Base-by-base conservation (phyloP, 352 stramenopile species). In the Phytopythium cucurbitacearum region DNA sequence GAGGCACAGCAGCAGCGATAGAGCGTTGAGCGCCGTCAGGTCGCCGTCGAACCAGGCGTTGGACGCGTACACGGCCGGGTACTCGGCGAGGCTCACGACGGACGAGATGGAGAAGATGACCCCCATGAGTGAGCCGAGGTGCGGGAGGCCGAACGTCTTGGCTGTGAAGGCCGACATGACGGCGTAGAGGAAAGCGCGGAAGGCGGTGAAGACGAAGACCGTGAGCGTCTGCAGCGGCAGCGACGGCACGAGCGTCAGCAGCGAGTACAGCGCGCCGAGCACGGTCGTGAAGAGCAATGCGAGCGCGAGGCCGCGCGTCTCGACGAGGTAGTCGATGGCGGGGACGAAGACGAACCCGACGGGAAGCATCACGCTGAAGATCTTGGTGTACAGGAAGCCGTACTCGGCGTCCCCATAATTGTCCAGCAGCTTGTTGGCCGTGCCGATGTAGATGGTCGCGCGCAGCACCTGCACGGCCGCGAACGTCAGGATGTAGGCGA, bases 141-240 rank as follows among this genome's bases (percentile, higher is more conserved):
- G 93, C 51, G 81, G 84, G 39, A 94, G 73, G 5, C 85, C 85
- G 69, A 94, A 95, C 2, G 77, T 94, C 62, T 94, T 94, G 45
- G 83, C 84, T 0, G 80, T 88, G 63, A 94, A 95, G 2, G 84
- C 78, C 33, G 85, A 93, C 56, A 95, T 89, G 33, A 89, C 83
- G 1, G 85, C 84, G 47, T 95, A 95, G 51, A 95, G 56, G 60
- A 94, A 95, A 12, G 84, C 85, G 11, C 85, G 84, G 59, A 87
- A 95, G 11, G 76, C 80, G 0, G 85, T 89, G 48, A 95, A 95
- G 0, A 92, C 43, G 54, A 90, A 73, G 60, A 92, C 92, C 5
- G 83, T 77, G 11, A 87, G 12, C 39, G 69, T 81, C 48, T 95
- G 85, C 10, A 93, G 43, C 3, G 67, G 57, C 2, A 94, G 70